Base-by-base conservation (phyloP, 2,329 filamentous ascomycete genomes). In the Daldinia sp. region DNA sequence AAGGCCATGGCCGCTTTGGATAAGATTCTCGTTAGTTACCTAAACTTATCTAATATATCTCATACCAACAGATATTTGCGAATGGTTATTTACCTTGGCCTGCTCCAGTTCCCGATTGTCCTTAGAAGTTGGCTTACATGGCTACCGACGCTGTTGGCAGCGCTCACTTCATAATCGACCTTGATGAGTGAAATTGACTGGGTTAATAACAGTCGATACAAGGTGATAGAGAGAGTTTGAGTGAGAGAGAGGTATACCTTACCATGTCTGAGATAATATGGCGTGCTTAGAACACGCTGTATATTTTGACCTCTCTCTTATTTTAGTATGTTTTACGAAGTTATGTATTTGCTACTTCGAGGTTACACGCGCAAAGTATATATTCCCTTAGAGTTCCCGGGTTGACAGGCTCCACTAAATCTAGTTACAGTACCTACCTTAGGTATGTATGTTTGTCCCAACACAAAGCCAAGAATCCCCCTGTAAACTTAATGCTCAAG, bases 81-180 rank as follows among this genome's bases (percentile, higher is more conserved):
- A 53, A 37, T 20, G 6, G n/a, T 35, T 9, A 1, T 6, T 42
- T 54, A 72, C 68, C 68, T 72, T 26, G 70, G 70, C 42, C 70
- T 61, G 26, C 68, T 66, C 70, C 70, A 72, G 23, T 68, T 72
- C 20, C 70, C 70, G 28, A 72, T 68, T 1, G 68, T 67, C 37
- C 63, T 63, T 18, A 72, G 28, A n/a, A 72, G 60, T 20, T 70
- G 65, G 39, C 70, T 63, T 33, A 72, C 61, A 63, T 68, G 63
- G 53, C 61, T 67, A 15, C 65, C 63, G n/a, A 68, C 62, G 39
- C 35, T 44, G 20, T 57, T 60, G 15, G 56, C 63, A 9, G 67
- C 46, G 46, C 54, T 61, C 30, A 63, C 42, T 60, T 68, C 65
- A 28, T 67, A 64, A 39, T 70, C 65, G 18, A 65, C 68, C 68